phyloP scores from a whole-genome alignment of 2,329 filamentous ascomycete genomes.

The Microsporum ferrugineum region DNA sequence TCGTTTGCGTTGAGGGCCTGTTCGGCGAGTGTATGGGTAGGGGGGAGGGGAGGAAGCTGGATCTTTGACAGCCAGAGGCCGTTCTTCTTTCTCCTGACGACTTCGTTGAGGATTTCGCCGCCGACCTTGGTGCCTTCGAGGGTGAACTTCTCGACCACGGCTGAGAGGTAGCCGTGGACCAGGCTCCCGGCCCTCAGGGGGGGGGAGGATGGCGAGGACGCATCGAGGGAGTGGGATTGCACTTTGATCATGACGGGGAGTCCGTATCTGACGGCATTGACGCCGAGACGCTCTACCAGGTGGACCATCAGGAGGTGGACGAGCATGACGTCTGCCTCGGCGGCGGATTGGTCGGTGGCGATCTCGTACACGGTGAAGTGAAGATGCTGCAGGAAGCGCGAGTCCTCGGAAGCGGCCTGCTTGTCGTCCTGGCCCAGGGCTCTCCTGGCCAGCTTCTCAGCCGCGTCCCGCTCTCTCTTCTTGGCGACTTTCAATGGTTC shows the following conservation, averaged over 20 bases:
- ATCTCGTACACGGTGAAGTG: slow-evolving; percentile 87
- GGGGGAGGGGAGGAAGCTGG: slow-evolving; percentile 53
- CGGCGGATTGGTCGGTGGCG: slow-evolving; percentile 59
- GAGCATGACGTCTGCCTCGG: slow-evolving; percentile 62
- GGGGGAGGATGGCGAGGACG: slow-evolving; percentile 40
- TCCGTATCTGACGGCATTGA: slow-evolving; percentile 68
- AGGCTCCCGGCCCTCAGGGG: slow-evolving; percentile 74
- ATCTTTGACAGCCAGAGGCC: slow-evolving; percentile 70
- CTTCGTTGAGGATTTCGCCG: slow-evolving; percentile 61
- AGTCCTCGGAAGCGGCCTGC: slow-evolving; percentile 38
- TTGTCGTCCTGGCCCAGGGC: slow-evolving; percentile 54
- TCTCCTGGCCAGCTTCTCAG: slow-evolving; percentile 42
- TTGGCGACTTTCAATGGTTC: slow-evolving; percentile 37
- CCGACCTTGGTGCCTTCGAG: slow-evolving; percentile 61
- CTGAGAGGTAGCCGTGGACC: slow-evolving; percentile 82
- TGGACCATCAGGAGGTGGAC: slow-evolving; percentile 66
- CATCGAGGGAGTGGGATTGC: slow-evolving; percentile 60
- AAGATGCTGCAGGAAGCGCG: slow-evolving; percentile 68
- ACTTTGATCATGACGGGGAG: slow-evolving; percentile 81
- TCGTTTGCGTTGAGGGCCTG: neutral
- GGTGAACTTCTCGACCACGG: slow-evolving; percentile 62
- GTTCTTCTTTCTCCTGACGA: slow-evolving; percentile 59
- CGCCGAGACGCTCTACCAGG: slow-evolving; percentile 63
- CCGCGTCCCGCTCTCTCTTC: slow-evolving; percentile 31
- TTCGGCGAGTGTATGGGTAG: slow-evolving; percentile 42